Base-by-base conservation (phyloP, 202 grass and related monocot species). In the Hordeum pubiflorum region DNA sequence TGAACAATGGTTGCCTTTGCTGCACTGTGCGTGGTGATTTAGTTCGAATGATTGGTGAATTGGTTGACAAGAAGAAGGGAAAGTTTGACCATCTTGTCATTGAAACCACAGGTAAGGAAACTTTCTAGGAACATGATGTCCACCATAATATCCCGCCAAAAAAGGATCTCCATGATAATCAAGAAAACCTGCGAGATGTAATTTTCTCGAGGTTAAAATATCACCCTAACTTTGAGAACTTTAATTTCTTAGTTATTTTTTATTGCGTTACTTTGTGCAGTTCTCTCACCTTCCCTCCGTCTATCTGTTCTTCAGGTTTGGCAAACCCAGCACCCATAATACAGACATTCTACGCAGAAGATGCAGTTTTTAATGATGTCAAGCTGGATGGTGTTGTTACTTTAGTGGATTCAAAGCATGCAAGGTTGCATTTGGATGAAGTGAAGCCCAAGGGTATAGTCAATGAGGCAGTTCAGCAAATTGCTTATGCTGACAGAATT, bases 1-100 rank as follows among this genome's bases (percentile, higher is more conserved):
- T 96, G 72, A 99, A 99, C 81, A 99, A 99, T 74, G 96, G 96
- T 62, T 99, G 96, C 75, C 93, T 99, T 89, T 99, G 96, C 71
- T 99, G 92, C 77, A 99, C 92, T 54, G 96, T 99, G 41, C 88
- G 92, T 75, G 96, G 96, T 81, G 96, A 99, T 96, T 90, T 99
- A 71, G 96, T 96, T 38, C 91, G 90, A 86, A 96, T 99, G 96
- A 99, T 99, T 20, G 83, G 91, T 73, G 96, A 99, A 93, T 85
- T 99, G 82, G 92, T 99, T 79, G 67, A 91, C 18, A 93, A 72
- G 82, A 99, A 96, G 93, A 99, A 93, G 64, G 92, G 96, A 2
- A 99, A 86, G 26, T 99, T 96, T 85, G 96, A 96, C 74, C 96
- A 99, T 76, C 94, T 99, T 70, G 80, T 99, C 23, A 99, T 96